These are phyloP conservation scores for Diaporthe longicolla DNA, from an alignment of 2,329 filamentous ascomycete genomes.

Conservation along the genomic window DNA sequence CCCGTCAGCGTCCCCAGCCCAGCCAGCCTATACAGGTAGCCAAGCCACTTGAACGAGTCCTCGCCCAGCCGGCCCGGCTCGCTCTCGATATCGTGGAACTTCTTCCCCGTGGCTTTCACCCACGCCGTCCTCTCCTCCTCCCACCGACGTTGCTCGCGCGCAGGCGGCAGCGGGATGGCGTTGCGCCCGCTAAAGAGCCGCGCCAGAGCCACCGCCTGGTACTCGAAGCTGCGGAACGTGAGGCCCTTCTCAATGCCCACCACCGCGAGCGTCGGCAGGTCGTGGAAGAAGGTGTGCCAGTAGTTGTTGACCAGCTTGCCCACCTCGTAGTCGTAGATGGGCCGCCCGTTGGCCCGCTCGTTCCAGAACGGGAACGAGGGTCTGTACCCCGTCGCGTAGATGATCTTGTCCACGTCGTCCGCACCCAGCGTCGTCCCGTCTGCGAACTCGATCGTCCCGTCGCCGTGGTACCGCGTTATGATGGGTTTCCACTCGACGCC, in stretches of 20 bases:
- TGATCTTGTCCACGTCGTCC: slow-evolving; percentile 54
- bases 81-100: slow-evolving; percentile 69
- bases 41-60: slow-evolving; percentile 64
- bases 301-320: slow-evolving; percentile 62
- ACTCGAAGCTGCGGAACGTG: slow-evolving; percentile 69
- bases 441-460: slow-evolving; percentile 60
- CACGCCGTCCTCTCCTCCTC: slow-evolving; percentile 56
- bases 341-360: slow-evolving; percentile 56
- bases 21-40: slow-evolving; percentile 61
- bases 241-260: slow-evolving; percentile 66
- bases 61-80: slow-evolving; percentile 55
- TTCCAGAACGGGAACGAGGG: slow-evolving; percentile 67
- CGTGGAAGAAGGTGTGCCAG: slow-evolving; percentile 67
- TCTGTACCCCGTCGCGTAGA: slow-evolving; percentile 61
- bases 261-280: slow-evolving; percentile 62
- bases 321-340: slow-evolving; percentile 64
- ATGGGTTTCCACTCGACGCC: slow-evolving; percentile 69
- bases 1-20: slow-evolving; percentile 63
- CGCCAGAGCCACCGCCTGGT: slow-evolving; percentile 68
- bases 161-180: slow-evolving; percentile 54
- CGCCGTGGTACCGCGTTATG: slow-evolving; percentile 59
- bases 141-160: slow-evolving; percentile 60
- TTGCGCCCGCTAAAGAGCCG: slow-evolving; percentile 62
- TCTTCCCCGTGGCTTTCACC: slow-evolving; percentile 51
- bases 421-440: slow-evolving; percentile 52